Evolutionary conservation across 768 basidiomycete genomes (phyloP), one percentile per base, ranked within the genome.

Genomic region (Russula emetica): DNA sequence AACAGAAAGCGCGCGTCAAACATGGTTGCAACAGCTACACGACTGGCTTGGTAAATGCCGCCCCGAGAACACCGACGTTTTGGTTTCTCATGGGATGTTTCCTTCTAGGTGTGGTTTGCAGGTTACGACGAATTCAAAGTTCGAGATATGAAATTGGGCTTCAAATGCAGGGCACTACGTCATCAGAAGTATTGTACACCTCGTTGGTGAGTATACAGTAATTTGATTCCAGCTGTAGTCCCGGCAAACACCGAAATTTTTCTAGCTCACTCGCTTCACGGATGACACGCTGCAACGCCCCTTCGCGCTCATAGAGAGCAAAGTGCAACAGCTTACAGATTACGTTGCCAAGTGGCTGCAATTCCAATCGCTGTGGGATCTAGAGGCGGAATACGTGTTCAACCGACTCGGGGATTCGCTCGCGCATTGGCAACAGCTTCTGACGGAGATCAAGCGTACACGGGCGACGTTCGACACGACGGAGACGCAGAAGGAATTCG

Each of bases 271-370:
- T 6, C 83, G 78, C 49, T 85, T 97, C 75, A 74, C 82, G 8
- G 88, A 92, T 61, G 79, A 82, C 56, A 86, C 87, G 0, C 82
- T 98, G 2, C 83, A 87, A 69, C 83, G 84, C 34, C 93, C 96
- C 0, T 94, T 99, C 74, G 75, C 82, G 0, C 79, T 97, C 28
- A 88, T 99, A 70, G 94, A 98, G 75, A 78, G 75, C 69, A 97
- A 97, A 75, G 86, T 94, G 18, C 87, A 89, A 62, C 85, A 92
- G 65, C 82, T 99, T 59, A 87, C 83, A 69, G 87, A 88, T 52
- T 99, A 99, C 75, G 94, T 98, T 55, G 91, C 82, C 63, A 97
- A 97, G 77, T 99, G 97, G 97, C 83, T 98, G 0, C 95, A 96
- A 71, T 98, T 99, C 83, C 97, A 98, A 75, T 96, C 96, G 0